Evolutionary conservation across 2,329 filamentous ascomycete genomes (phyloP).

Genomic region (Pleurostoma richardsiae): DNA sequence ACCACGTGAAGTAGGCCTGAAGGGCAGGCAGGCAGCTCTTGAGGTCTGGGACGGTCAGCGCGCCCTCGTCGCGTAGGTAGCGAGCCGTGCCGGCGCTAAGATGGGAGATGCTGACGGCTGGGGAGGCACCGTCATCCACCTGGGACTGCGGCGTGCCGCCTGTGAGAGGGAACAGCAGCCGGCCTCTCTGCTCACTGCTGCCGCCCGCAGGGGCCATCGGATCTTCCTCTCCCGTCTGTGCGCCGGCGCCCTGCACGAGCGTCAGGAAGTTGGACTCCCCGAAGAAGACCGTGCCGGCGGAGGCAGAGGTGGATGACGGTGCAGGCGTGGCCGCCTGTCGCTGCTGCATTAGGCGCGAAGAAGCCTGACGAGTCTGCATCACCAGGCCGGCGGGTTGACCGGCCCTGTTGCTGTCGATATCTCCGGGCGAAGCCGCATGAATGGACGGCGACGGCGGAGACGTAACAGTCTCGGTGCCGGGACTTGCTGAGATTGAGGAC

Average conservation of each 20-base stretch:
- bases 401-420: background rate
- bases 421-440: background rate
- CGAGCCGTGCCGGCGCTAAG: slow-evolving; percentile 12
- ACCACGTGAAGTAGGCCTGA: slow-evolving; percentile 12
- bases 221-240: background rate
- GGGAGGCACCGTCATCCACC: slow-evolving; percentile 2
- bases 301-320: slow-evolving; percentile 11
- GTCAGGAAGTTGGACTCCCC: slow-evolving; percentile 33
- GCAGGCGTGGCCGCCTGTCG: background rate
- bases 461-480: no score
- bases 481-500: background rate
- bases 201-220: background rate
- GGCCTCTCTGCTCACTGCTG: slow-evolving; percentile 5
- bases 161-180: slow-evolving; percentile 10
- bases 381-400: background rate
- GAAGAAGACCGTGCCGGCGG: slow-evolving; percentile 25
- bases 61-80: slow-evolving; percentile 13
- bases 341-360: background rate
- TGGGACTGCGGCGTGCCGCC: slow-evolving; percentile 4
- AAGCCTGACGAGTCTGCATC: background rate
- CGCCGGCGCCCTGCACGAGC: slow-evolving; percentile 11
- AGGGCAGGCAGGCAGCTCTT: slow-evolving; percentile 13
- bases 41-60: slow-evolving; percentile 11
- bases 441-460: background rate
- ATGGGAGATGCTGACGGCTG: slow-evolving; percentile 5